phyloP scores from a whole-genome alignment of 768 basidiomycete genomes.

The Coprinellus micaceus region DNA sequence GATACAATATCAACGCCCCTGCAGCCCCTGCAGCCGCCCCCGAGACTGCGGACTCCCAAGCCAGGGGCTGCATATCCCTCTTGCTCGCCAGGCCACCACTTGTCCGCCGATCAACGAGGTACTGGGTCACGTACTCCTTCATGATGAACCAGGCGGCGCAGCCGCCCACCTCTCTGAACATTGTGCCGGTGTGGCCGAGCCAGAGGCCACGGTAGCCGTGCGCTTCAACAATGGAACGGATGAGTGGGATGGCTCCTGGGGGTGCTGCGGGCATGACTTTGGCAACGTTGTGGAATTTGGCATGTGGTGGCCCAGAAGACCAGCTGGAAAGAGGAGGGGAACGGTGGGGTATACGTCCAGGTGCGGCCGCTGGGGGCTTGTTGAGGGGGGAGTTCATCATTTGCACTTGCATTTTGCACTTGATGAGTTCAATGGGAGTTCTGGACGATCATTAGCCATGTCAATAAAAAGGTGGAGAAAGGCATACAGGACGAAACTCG shows the following conservation, averaged over 20 bases:
- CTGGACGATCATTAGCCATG: conserved; percentile 33
- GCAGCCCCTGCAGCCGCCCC: conserved; percentile 84
- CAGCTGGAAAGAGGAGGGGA: conserved; percentile 11
- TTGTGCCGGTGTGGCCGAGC: conserved; percentile 82
- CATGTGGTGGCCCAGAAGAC: conserved; percentile 3
- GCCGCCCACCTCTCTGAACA: conserved; percentile 86
- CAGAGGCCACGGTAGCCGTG: conserved; percentile 71
- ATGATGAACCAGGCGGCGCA: conserved; percentile 83
- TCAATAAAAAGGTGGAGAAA: background rate
- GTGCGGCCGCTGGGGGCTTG: conserved; percentile 10
- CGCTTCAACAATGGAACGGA: conserved; percentile 50
- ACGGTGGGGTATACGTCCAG: conserved; percentile 25
- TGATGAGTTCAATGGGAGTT: conserved; percentile 91
- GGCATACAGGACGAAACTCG: conserved; percentile 84
- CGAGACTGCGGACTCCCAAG: conserved; percentile 80
- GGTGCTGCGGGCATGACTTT: conserved; percentile 29
- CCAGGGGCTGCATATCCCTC: conserved; percentile 24
- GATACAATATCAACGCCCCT: conserved; percentile 89
- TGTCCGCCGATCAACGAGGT: conserved; percentile 51
- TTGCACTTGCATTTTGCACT: conserved; percentile 98
- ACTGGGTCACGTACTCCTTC: conserved; percentile 71
- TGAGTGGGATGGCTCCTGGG: conserved; percentile 67
- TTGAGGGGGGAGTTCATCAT: conserved; percentile 50
- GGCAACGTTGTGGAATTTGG: conserved; percentile 8
- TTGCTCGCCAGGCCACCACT: background rate